Base-by-base conservation (phyloP, 495 filamentous ascomycete species). In the Aspergillus nidulans region DNA sequence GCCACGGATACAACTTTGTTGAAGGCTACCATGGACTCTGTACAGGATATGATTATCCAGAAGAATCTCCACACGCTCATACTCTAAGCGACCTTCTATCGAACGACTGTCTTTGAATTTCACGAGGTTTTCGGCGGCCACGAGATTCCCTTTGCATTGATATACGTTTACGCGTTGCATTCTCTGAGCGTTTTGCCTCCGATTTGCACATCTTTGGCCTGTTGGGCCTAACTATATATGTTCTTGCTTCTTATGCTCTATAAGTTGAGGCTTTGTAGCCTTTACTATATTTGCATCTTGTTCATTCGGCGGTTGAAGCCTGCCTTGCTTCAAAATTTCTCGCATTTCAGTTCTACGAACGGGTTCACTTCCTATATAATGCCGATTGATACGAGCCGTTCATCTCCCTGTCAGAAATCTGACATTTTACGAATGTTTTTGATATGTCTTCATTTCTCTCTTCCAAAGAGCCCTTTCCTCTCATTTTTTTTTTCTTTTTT, bases 11-110 rank as follows among this genome's bases (percentile, higher is more conserved):
- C 92, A 30, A 94, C 95, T 66, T 73, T 98, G 49, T 78, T 98
- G 51, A 97, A 96, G 74, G 95, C 92, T 60, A 98, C 94, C 21
- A 98, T 98, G 94, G 81, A 83, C 51, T 95, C 89, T 24, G 94
- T 98, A 30, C 94, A 97, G 67, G 94, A 98, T 67, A 98, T 97
- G 88, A 97, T 98, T 70, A 92, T 98, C 61, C 94, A 98, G 77
- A 88, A 91, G 70, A 98, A 98, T 71, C 79, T 98, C 54, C 90
- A 96, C 74, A 86, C 87, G 66, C 76, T 98, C 62, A 95, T 98
- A 65, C 83, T 97, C 75, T 98, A 83, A 91, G 65, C 51, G 50
- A 52, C 42, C 44, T 40, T 28, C 46, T 52, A 44, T 21, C 50
- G 51, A 52, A 57, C 53, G 61, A 48, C 56, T 64, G 61, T 59